These are phyloP conservation scores for Paramecium sexaurelia DNA, from an alignment of 73 alveolate species.

Conservation along the genomic window DNA sequence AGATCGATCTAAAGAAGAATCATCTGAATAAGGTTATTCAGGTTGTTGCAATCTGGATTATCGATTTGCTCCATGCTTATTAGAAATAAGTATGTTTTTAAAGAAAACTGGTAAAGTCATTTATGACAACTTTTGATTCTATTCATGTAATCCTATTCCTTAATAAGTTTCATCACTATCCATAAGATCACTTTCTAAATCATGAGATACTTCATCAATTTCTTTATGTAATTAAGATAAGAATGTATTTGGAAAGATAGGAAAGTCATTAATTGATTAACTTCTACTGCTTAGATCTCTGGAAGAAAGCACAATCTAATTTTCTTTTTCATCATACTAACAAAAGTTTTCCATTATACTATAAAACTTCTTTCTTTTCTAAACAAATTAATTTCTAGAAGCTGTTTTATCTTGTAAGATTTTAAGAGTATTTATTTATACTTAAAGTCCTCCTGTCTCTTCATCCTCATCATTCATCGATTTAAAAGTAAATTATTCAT, in stretches of 20 bases:
- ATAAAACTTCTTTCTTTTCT: neutral
- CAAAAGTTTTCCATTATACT: slow-evolving; percentile 3
- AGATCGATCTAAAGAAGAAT: neutral
- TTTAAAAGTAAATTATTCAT: neutral
- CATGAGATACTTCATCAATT: neutral
- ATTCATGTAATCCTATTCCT: slow-evolving; percentile 14
- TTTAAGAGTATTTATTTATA: slow-evolving; percentile 3
- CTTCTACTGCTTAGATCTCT: neutral
- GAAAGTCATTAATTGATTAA: slow-evolving; percentile 27
- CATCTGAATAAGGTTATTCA: neutral
- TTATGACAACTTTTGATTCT: neutral
- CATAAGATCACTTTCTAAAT: slow-evolving; percentile 51
- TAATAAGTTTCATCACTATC: slow-evolving; percentile 30
- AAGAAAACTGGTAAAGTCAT: slow-evolving; percentile 24
- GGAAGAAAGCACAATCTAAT: neutral
- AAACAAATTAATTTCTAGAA: slow-evolving; percentile 26
- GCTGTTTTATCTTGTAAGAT: slow-evolving; percentile 36
- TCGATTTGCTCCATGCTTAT: neutral
- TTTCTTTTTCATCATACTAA: slow-evolving; percentile 47
- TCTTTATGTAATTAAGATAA: neutral
- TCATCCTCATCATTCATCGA: slow-evolving; percentile 36
- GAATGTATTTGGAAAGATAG: slow-evolving; percentile 30
- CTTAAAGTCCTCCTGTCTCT: neutral
- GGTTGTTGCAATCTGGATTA: slow-evolving; percentile 10
- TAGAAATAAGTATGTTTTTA: neutral